Percentiles rank a stretch among this genome's conserved stretches.
phyloP scores from a whole-genome alignment of 1,284 basidiomycete species.

The Fomes fomentarius region DNA sequence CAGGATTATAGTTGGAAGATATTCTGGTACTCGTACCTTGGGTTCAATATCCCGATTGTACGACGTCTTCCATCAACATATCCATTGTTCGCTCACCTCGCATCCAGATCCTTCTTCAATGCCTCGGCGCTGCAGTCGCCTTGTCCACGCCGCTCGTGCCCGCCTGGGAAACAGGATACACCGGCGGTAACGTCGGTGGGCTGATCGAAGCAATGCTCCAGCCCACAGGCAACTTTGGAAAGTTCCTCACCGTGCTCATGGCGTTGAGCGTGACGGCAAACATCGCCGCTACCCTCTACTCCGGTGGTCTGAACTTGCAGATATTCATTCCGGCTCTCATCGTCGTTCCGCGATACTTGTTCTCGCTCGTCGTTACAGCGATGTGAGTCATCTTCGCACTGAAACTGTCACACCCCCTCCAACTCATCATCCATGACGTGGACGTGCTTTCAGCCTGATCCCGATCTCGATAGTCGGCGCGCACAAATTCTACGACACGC shows the following conservation, averaged over 20 bases:
- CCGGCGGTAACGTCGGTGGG: conserved; percentile 67
- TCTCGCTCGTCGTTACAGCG: conserved; percentile 81
- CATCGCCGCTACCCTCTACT: conserved; percentile 85
- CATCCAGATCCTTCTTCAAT: conserved; percentile 64
- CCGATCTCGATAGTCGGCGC: conserved; percentile 72
- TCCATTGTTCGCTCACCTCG: not conserved
- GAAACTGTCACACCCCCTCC: not conserved
- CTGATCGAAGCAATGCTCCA: conserved; percentile 77
- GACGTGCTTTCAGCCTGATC: conserved; percentile 41
- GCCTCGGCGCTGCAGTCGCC: conserved; percentile 76
- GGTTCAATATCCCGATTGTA: conserved; percentile 73
- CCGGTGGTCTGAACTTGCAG: conserved; percentile 82
- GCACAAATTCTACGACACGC: conserved; percentile 65
- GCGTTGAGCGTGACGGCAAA: conserved; percentile 84
- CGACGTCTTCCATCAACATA: conserved; percentile 19
- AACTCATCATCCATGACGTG: not conserved
- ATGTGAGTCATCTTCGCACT: conserved; percentile 55
- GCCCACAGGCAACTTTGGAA: conserved; percentile 76
- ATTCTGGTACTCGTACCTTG: conserved; percentile 76
- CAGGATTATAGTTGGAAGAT: conserved; percentile 55
- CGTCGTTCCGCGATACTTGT: conserved; percentile 82
- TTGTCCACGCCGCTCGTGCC: conserved; percentile 64
- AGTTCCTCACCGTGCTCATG: conserved; percentile 86
- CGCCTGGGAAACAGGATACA: conserved; percentile 68
- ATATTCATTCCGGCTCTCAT: conserved; percentile 72